Base-by-base conservation (phyloP, 371 early-diverging fungal genomes). In the Mucor piriformis region DNA sequence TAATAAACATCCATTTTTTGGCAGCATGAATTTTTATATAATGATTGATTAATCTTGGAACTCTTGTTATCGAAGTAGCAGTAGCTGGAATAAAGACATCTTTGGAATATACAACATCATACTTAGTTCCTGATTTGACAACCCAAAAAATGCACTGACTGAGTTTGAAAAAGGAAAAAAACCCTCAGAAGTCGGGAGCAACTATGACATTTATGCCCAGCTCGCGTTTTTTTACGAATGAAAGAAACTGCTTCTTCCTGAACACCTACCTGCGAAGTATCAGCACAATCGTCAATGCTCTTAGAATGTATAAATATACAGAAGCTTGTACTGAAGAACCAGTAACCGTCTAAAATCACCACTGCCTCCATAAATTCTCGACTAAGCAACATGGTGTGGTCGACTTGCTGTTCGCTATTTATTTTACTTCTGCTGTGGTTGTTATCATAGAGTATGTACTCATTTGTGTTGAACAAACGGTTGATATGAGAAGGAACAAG, bases 1-100 rank as follows among this genome's bases (percentile, higher is more conserved):
- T 57, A 6, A 49, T 29, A 8, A 57, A 49, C 57, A 57, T 49
- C 57, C 57, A 57, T 38, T 37, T 49, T 27, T 57, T 57, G 16
- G 38, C 25, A 27, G 57, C 50, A 38, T 57, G 57, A 8, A 38
- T 7, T 38, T 57, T 57, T 4, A 57, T 38, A 29, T 38, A 57
- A 20, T 57, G 57, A 40, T 49, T 57, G 13, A 57, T 12, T 25
- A 57, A 29, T 18, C 57, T 24, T 38, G 23, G 29, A 13, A 29
- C 49, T 24, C 38, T 49, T 27, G 50, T 25, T 13, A 27, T 2
- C 13, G 57, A 6, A 5, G 23, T 49, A 27, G 50, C n/a, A 38
- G 48, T 38, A 34, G 23, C 21, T 38, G 40, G 50, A 11, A 44
- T 23, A 44, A 44, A 44, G 3, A 44, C 24, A 18, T 8, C 1